Conservation (phyloP, 257 asterid species). For the Nicotiana otophora region DNA sequence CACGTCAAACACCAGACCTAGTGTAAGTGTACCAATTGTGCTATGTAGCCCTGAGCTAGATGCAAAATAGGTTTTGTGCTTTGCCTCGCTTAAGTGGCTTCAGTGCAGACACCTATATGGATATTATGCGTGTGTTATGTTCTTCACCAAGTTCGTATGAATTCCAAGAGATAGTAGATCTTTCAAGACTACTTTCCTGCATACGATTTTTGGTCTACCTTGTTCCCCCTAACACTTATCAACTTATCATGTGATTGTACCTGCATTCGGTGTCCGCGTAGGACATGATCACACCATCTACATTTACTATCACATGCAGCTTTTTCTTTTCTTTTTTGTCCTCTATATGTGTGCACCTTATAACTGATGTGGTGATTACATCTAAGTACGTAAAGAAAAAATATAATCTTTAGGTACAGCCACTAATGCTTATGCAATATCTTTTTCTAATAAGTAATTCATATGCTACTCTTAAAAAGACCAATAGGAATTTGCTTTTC, state of each 20-base stretch:
- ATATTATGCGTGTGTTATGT: background rate
- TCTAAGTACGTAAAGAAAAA: background rate
- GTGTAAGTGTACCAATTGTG: background rate
- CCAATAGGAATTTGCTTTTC: background rate
- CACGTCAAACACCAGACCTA: background rate
- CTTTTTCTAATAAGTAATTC: background rate
- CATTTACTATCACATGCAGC: background rate
- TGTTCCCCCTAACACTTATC: background rate
- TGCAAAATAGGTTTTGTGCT: background rate
- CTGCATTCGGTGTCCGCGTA: background rate
- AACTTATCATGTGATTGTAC: background rate
- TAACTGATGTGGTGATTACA: background rate
- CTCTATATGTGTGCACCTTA: background rate
- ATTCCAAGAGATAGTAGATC: background rate
- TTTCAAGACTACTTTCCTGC: background rate
- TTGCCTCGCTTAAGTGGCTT: background rate
- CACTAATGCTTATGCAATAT: background rate
- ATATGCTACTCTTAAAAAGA: background rate
- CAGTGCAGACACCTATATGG: background rate
- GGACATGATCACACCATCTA: background rate
- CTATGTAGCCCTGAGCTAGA: background rate
- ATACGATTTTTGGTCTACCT: background rate
- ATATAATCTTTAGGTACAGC: background rate
- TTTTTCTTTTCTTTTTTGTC: background rate
- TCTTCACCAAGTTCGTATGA: background rate